These are phyloP conservation scores for Starmerella potacharoeniae DNA, from an alignment of 805 yeast species.

Conservation along the genomic window DNA sequence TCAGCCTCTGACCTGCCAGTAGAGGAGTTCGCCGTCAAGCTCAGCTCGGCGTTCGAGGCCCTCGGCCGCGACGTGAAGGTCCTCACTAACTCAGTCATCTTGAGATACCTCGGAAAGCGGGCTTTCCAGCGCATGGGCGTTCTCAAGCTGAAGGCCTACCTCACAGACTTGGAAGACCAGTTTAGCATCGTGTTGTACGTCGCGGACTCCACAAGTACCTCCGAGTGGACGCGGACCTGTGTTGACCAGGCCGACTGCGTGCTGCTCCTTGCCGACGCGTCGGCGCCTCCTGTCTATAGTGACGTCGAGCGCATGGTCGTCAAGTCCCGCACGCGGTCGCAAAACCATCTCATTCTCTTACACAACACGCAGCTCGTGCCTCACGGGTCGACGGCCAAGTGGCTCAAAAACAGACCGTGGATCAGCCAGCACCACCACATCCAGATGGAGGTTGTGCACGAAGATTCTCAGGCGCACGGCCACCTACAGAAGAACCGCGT, in stretches of 20 bases:
- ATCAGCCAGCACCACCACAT: constrained; percentile 88
- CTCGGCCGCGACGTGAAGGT: constrained; percentile 66
- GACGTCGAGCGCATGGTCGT: constrained; percentile 72
- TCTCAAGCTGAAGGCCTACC: constrained; percentile 75
- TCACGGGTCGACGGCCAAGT: constrained; percentile 72
- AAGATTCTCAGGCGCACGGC: constrained; percentile 8
- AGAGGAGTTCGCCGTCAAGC: constrained; percentile 63
- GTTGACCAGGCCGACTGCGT: constrained; percentile 92
- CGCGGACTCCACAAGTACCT: constrained; percentile 64
- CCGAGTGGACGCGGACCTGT: constrained; percentile 87
- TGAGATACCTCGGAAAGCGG: constrained; percentile 74
- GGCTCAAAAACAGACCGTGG: constrained; percentile 85
- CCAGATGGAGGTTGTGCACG: constrained; percentile 40
- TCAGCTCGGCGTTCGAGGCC: constrained; percentile 57
- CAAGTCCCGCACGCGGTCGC: constrained; percentile 67
- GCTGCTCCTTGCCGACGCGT: constrained; percentile 77
- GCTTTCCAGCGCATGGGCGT: constrained; percentile 86
- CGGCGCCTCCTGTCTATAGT: constrained; percentile 59
- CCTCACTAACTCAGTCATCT: constrained; percentile 70
- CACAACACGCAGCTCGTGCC: constrained; percentile 74
- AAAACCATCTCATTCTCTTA: constrained; percentile 73
- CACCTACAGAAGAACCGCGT: constrained; percentile 7
- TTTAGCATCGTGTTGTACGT: constrained; percentile 82
- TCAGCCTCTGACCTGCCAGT: constrained; percentile 75
- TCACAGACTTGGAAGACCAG: constrained; percentile 81